Evolutionary conservation across 2,329 filamentous ascomycete genomes (phyloP).

Genomic region (Tolypocladium ophioglossoides): DNA sequence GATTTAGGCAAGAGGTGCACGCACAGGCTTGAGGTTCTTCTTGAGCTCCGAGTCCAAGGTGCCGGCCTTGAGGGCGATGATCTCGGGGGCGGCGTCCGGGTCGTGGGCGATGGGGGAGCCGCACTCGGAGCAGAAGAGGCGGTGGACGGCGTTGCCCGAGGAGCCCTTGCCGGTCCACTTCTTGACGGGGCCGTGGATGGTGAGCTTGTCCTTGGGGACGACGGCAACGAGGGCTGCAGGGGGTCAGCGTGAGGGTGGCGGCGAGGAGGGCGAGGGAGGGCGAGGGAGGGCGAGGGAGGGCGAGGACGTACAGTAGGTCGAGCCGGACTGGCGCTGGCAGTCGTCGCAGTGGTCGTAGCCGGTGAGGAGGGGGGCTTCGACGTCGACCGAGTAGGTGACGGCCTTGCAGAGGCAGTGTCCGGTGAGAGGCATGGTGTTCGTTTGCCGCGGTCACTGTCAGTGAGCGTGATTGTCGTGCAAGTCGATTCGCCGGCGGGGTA

Average conservation of each 20-base stretch:
- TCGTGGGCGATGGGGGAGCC: slow-evolving; percentile 61
- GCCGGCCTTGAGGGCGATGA: slow-evolving; percentile 60
- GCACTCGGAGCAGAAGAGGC: slow-evolving; percentile 60
- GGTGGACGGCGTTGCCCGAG: slow-evolving; percentile 54
- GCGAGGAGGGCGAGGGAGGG: slow-evolving; percentile 1
- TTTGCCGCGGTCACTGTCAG: too few species aligned
- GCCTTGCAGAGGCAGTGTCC: slow-evolving; percentile 64
- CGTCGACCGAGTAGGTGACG: slow-evolving; percentile 54
- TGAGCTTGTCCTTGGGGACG: slow-evolving; percentile 56
- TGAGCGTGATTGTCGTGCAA: not conserved
- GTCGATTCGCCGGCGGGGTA: slow-evolving; percentile 14
- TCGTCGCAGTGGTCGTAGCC: slow-evolving; percentile 65
- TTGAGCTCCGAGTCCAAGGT: slow-evolving; percentile 53
- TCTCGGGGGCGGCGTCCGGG: slow-evolving; percentile 57
- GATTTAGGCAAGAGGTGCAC: slow-evolving; percentile 11
- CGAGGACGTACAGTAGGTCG: slow-evolving; percentile 59
- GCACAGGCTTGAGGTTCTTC: slow-evolving; percentile 55
- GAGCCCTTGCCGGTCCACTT: slow-evolving; percentile 48
- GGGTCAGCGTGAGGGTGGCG: not conserved
- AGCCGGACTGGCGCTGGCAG: slow-evolving; percentile 60
- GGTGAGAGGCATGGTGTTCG: slow-evolving; percentile 47
- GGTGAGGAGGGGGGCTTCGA: slow-evolving; percentile 40
- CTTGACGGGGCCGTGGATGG: slow-evolving; percentile 53
- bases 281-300: too few species aligned
- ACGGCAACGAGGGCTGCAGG: slow-evolving; percentile 52